Evolutionary conservation across 2,329 filamentous ascomycete genomes (phyloP).

Genomic region (Paecilomyces sp.): DNA sequence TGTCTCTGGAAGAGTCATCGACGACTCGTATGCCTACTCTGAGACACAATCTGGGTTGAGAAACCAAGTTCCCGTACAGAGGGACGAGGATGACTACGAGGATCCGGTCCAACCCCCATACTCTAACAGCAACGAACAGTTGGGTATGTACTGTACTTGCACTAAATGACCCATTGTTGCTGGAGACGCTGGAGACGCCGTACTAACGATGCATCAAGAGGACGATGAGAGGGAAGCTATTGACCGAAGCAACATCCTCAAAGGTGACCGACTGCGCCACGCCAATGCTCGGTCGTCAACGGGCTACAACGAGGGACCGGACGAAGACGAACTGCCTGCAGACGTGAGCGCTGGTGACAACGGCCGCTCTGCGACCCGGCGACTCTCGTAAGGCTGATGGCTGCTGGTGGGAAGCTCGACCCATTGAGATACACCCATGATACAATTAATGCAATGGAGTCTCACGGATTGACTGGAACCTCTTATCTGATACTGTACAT

Average conservation of each 20-base stretch:
- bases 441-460: background rate
- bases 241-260: constrained; percentile 9
- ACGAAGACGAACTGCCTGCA: constrained; percentile 9
- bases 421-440: background rate
- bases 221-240: constrained; percentile 12
- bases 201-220: constrained; percentile 1
- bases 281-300: constrained; percentile 8
- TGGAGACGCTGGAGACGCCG: background rate
- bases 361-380: constrained; percentile 3
- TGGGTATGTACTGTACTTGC: constrained; percentile 27
- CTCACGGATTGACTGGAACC: background rate
- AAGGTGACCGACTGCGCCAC: constrained; percentile 9
- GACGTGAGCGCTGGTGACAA: constrained; percentile 1
- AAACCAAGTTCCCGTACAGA: constrained; percentile 15
- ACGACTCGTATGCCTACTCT: constrained; percentile 14
- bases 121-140: constrained; percentile 18
- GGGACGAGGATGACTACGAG: constrained; percentile 15
- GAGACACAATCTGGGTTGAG: constrained; percentile 11
- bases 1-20: constrained; percentile 11
- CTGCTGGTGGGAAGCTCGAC: background rate
- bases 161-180: constrained; percentile 42
- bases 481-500: background rate
- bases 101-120: constrained; percentile 22
- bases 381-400: background rate
- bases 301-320: constrained; percentile 9